phyloP scores from a whole-genome alignment of 2,329 filamentous ascomycete species.

The Sporothrix sp. region DNA sequence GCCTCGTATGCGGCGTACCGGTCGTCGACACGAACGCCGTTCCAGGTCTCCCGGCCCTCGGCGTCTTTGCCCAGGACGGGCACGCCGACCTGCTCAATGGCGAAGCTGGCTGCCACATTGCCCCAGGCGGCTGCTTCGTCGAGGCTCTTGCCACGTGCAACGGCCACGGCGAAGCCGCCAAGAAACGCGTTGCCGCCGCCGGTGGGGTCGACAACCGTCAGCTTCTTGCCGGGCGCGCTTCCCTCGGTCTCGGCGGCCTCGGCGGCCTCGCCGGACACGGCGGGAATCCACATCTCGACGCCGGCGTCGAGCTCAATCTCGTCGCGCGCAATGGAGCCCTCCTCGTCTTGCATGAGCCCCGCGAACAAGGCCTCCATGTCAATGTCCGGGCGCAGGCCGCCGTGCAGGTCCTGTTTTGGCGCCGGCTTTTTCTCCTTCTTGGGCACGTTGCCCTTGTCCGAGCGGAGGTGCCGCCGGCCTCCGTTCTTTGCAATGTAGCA shows the following conservation, averaged over 20 bases:
- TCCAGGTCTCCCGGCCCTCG: constrained; percentile 49
- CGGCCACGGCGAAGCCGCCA: constrained; percentile 46
- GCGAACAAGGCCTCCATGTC: constrained; percentile 55
- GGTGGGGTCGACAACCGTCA: constrained; percentile 75
- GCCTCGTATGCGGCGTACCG: constrained; percentile 43
- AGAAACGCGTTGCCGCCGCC: constrained; percentile 91
- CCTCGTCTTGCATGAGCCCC: constrained; percentile 44
- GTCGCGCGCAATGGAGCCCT: constrained; percentile 44
- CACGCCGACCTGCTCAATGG: constrained; percentile 88
- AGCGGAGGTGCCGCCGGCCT: constrained; percentile 28
- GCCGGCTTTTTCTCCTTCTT: constrained; percentile 16
- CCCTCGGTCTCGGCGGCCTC: constrained; percentile 12
- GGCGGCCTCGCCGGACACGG: constrained; percentile 46
- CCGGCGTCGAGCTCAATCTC: constrained; percentile 55
- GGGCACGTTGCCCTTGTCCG: constrained; percentile 24
- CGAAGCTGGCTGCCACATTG: constrained; percentile 77
- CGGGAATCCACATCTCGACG: constrained; percentile 65
- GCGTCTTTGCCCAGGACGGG: constrained; percentile 46
- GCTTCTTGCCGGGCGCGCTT: background rate
- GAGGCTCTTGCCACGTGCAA: constrained; percentile 49
- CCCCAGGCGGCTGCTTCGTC: constrained; percentile 70
- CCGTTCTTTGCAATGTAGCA: constrained; percentile 55
- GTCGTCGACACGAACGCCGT: constrained; percentile 43
- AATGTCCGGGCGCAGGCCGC: constrained; percentile 47
- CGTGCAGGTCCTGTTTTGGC: constrained; percentile 37